Evolutionary conservation across 2,329 filamentous ascomycete genomes (phyloP).

Genomic region (Talaromyces islandicus): DNA sequence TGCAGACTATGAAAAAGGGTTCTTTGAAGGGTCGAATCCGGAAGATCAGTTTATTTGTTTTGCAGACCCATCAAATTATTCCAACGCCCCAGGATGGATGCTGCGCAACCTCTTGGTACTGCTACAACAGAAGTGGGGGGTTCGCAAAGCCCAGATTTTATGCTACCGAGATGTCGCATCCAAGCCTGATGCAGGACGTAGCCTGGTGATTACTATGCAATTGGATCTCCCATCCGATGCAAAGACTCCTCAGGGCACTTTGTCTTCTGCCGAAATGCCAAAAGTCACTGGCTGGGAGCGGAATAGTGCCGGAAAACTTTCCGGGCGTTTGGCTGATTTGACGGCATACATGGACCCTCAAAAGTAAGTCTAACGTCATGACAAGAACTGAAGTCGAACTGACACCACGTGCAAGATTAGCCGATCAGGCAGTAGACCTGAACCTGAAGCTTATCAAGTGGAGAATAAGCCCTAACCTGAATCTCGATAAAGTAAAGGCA

Average conservation of each 20-base stretch:
- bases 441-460: constrained; percentile 99
- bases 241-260: constrained; percentile 24
- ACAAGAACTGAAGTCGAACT: neutral
- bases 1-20: constrained; percentile 74
- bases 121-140: constrained; percentile 71
- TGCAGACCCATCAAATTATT: constrained; percentile 86
- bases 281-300: constrained; percentile 96
- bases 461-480: constrained; percentile 82
- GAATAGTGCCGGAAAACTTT: constrained; percentile 69
- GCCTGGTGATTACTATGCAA: constrained; percentile 66
- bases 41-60: constrained; percentile 80
- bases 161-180: constrained; percentile 83
- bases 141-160: constrained; percentile 73
- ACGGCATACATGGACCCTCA: constrained; percentile 90
- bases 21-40: constrained; percentile 68
- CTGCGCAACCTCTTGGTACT: constrained; percentile 82
- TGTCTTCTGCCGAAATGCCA: constrained; percentile 52
- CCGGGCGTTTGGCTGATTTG: constrained; percentile 71
- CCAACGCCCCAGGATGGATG: constrained; percentile 84
- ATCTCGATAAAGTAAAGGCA: constrained; percentile 82
- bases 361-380: constrained; percentile 34
- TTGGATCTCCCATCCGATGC: constrained; percentile 13
- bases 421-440: constrained; percentile 90
- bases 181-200: constrained; percentile 72
- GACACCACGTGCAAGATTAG: constrained; percentile 46